Evolutionary conservation across 306 rosid genomes (phyloP).

Genomic region (Arachis stenosperma): DNA sequence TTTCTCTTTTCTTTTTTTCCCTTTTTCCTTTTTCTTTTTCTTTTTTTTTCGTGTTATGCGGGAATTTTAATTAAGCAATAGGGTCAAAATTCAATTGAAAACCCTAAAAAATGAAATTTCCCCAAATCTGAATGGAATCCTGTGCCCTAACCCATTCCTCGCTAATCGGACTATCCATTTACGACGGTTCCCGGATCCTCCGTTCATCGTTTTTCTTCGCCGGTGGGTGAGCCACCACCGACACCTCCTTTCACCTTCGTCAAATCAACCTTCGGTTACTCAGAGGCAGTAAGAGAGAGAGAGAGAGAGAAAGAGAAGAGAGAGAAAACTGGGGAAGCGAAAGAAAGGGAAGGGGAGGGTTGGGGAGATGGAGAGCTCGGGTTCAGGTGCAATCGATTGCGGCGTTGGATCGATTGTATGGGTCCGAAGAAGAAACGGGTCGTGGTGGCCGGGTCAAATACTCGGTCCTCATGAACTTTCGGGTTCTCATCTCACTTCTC

Average conservation of each 20-base stretch:
- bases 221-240: slow-evolving; percentile 43
- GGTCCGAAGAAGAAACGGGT: slow-evolving; percentile 56
- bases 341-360: slow-evolving; percentile 39
- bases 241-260: background rate
- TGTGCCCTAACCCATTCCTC: slow-evolving; percentile 48
- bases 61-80: background rate
- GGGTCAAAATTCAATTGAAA: slow-evolving; percentile 42
- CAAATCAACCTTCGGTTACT: background rate
- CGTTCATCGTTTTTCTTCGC: slow-evolving; percentile 35
- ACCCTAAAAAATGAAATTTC: slow-evolving; percentile 46
- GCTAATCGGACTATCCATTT: slow-evolving; percentile 34
- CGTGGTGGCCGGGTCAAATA: slow-evolving; percentile 69
- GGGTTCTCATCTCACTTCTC: slow-evolving; percentile 52
- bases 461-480: slow-evolving; percentile 43
- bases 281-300: background rate
- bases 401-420: slow-evolving; percentile 58
- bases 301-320: background rate
- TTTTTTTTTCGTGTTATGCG: background rate
- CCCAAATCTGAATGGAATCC: slow-evolving; percentile 53
- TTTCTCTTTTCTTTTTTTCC: background rate
- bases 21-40: background rate
- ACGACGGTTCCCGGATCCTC: slow-evolving; percentile 41
- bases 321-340: slow-evolving; percentile 48
- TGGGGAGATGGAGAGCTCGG: slow-evolving; percentile 45
- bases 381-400: slow-evolving; percentile 46